Conservation (phyloP, 768 basidiomycete genomes). For the Coprinopsis strossmayeri region DNA sequence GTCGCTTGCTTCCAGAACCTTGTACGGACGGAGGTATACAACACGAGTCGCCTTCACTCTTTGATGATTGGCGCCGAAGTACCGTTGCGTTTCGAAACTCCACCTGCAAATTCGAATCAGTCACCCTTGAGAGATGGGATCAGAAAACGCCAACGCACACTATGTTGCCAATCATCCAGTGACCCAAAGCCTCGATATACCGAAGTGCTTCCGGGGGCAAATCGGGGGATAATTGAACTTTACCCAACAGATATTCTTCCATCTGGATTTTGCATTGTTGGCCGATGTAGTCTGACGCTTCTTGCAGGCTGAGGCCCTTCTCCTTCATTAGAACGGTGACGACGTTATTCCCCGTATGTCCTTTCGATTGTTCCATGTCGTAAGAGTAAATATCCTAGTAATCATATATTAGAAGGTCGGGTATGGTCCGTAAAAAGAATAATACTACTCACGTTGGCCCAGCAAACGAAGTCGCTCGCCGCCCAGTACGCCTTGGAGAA, state of each 20-base stretch:
- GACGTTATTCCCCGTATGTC: slow-evolving; percentile 60
- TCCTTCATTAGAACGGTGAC: slow-evolving; percentile 62
- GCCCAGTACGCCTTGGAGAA: slow-evolving; percentile 51
- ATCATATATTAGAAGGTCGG: slow-evolving; percentile 6
- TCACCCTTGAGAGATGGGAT: slow-evolving; percentile 2
- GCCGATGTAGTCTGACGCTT: slow-evolving; percentile 53
- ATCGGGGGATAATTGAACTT: slow-evolving; percentile 46
- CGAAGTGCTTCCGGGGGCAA: slow-evolving; percentile 33
- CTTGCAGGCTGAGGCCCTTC: slow-evolving; percentile 46
- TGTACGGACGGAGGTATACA: slow-evolving; percentile 35
- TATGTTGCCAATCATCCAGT: slow-evolving; percentile 59
- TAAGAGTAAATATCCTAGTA: slow-evolving; percentile 65
- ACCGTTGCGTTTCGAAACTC: slow-evolving; percentile 65
- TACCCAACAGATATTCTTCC: slow-evolving; percentile 40
- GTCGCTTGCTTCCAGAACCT: slow-evolving; percentile 17
- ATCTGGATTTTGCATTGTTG: slow-evolving; percentile 43
- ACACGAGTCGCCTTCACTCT: slow-evolving; percentile 46
- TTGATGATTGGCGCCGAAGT: slow-evolving; percentile 52
- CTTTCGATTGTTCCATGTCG: slow-evolving; percentile 65
- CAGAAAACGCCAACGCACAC: slow-evolving; percentile 27
- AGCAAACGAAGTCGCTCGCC: slow-evolving; percentile 61
- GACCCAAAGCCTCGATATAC: slow-evolving; percentile 49
- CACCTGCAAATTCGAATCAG: slow-evolving; percentile 30
- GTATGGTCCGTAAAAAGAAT: not conserved
- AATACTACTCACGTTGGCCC: slow-evolving; percentile 52